Percentiles rank a stretch among this genome's conserved stretches.
These are phyloP conservation scores for Lentinula guzmanii DNA, from an alignment of 768 basidiomycete genomes.

Conservation along the genomic window DNA sequence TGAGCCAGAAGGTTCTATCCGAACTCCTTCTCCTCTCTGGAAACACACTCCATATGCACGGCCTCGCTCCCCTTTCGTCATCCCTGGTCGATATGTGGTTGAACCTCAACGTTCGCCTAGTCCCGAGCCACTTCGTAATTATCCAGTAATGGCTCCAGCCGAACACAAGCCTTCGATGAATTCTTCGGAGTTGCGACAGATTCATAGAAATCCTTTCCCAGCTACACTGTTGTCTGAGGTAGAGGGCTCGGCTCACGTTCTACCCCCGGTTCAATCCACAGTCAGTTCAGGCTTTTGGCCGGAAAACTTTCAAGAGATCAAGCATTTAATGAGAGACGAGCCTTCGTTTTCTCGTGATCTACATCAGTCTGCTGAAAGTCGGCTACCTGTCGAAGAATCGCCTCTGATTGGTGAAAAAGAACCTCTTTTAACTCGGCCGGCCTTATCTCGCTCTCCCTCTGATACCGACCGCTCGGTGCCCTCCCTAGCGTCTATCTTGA, in stretches of 20 bases:
- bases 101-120: neutral
- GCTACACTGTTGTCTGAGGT: neutral
- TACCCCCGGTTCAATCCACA: neutral
- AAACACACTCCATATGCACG: neutral
- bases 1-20: neutral
- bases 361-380: neutral
- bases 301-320: constrained; percentile 29
- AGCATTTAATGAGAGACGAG: constrained; percentile 19
- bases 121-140: neutral
- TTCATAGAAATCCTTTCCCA: neutral
- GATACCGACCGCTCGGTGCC: constrained; percentile 6
- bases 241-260: neutral
- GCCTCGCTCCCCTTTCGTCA: neutral
- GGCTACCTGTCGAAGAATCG: constrained; percentile 15
- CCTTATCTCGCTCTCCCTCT: constrained; percentile 8
- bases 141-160: neutral
- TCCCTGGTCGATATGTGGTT: neutral
- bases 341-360: constrained; percentile 2
- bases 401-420: constrained; percentile 22
- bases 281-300: constrained; percentile 24
- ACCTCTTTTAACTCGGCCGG: constrained; percentile 18
- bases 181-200: neutral
- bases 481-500: constrained; percentile 26
- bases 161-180: neutral
- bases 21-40: neutral